Base-by-base conservation (phyloP, 2,329 filamentous ascomycete species). In the Neonectria punicea region DNA sequence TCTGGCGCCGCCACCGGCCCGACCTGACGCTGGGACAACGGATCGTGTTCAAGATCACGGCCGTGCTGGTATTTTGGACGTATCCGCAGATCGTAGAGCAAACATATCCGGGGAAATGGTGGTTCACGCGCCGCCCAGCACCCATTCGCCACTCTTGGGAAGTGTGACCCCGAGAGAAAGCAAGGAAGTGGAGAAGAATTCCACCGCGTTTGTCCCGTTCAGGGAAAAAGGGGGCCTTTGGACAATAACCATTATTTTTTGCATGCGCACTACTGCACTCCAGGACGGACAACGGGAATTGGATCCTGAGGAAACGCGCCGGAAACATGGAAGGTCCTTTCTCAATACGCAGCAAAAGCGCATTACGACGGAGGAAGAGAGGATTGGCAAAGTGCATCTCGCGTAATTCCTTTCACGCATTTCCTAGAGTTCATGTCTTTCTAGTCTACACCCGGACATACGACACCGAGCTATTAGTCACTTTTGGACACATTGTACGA, bases 41-140 rank as follows among this genome's bases (percentile, higher is more conserved):
- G 10, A 39, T 74, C 18, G 50, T 76, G 36, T 77, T 76, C 63
- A 74, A 72, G 41, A 46, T 75, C 4, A 65, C 76, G 34, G 71
- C 77, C 0, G 71, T 74, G 1, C 61, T 81, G 28, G 77, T 81
- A n/a, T 78, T 80, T 51, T 82, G 79, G 79, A 81, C 80, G 5
- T 81, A 83, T 36, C 81, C 81, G 8, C 78, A 79, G 46, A 77
- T 74, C 20, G 71, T 81, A 5, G 78, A 81, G 62, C 80, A 81
- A 60, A 75, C 74, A 30, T 81, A 80, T 44, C 78, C 78, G 2
- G 74, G 71, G 28, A 73, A 22, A 58, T 77, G 72, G 73, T 76
- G 74, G 74, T 71, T 70, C 11, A 49, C 34, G 11, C 64, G 47
- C 10, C 51, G 47, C 9, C 36, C 53, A 13, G 10, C 49, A 18